phyloP scores from a whole-genome alignment of 805 yeast species.

The Pichia ethanolica region DNA sequence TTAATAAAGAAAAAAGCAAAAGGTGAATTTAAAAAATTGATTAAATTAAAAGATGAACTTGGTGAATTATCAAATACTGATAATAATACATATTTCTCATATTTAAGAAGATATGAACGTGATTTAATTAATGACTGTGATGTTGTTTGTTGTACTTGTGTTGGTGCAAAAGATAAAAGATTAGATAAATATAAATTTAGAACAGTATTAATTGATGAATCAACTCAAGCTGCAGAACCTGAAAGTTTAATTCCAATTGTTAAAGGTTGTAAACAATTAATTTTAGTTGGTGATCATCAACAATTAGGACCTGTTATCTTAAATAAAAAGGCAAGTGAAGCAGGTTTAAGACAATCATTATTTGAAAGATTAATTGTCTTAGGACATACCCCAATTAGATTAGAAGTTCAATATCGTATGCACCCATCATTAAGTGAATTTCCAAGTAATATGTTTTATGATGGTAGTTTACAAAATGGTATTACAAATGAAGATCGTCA shows the following conservation, averaged over 20 bases:
- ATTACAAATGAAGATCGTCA: slow-evolving; percentile 71
- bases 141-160: slow-evolving; percentile 86
- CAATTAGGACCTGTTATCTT: slow-evolving; percentile 90
- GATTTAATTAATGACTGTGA: slow-evolving; percentile 50
- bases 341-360: slow-evolving; percentile 79
- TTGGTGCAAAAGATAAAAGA: slow-evolving; percentile 79
- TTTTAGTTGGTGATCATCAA: slow-evolving; percentile 89
- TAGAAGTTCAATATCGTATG: slow-evolving; percentile 94
- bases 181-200: slow-evolving; percentile 51
- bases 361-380: slow-evolving; percentile 79
- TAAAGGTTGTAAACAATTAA: slow-evolving; percentile 82
- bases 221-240: slow-evolving; percentile 92
- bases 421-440: slow-evolving; percentile 82
- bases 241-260: slow-evolving; percentile 85
- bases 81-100: slow-evolving; percentile 34
- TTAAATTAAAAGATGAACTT: slow-evolving; percentile 49
- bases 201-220: slow-evolving; percentile 83
- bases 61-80: slow-evolving; percentile 64
- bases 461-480: slow-evolving; percentile 87
- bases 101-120: slow-evolving; percentile 42
- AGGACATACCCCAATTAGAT: slow-evolving; percentile 77
- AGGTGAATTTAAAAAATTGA: slow-evolving; percentile 51
- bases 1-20: slow-evolving; percentile 41
- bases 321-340: slow-evolving; percentile 73
- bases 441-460: slow-evolving; percentile 87